phyloP scores from a whole-genome alignment of 805 yeast genomes.

The Ogataea siamensis region DNA sequence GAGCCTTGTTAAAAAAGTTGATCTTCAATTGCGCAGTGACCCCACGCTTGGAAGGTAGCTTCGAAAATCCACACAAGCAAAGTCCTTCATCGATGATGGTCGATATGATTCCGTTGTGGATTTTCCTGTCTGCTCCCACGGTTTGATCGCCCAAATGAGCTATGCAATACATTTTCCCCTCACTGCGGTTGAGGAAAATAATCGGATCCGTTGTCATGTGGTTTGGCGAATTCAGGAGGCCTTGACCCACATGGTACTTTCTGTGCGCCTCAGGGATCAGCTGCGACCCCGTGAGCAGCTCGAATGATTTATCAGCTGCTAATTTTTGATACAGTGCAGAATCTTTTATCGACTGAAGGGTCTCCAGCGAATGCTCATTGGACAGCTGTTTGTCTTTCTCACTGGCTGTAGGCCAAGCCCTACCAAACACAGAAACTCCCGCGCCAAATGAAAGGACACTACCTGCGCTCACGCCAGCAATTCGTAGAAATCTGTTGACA shows the following conservation, averaged over 20 bases:
- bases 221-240: constrained; percentile 65
- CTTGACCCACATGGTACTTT: constrained; percentile 65
- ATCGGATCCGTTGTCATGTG: constrained; percentile 76
- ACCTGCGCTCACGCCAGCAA: constrained; percentile 12
- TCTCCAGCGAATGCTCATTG: constrained; percentile 28
- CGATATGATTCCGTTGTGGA: constrained; percentile 80
- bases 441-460: constrained; percentile 24
- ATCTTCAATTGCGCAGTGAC: constrained; percentile 80
- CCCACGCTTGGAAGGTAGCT: constrained; percentile 77
- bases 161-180: constrained; percentile 58
- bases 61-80: constrained; percentile 81
- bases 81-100: constrained; percentile 82
- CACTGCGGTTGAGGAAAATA: constrained; percentile 49
- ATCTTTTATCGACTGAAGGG: constrained; percentile 29
- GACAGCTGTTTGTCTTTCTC: constrained; percentile 9
- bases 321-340: constrained; percentile 28
- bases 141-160: constrained; percentile 68
- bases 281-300: constrained; percentile 37
- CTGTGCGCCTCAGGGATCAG: constrained; percentile 59
- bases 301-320: constrained; percentile 25
- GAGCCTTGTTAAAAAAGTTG: constrained; percentile 58
- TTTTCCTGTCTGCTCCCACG: constrained; percentile 65
- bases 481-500: constrained; percentile 7
- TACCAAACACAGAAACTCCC: constrained; percentile 32
- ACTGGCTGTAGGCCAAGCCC: constrained; percentile 31